These are phyloP conservation scores for Colletotrichum nymphaeae DNA, from an alignment of 2,329 filamentous ascomycete species.

Conservation along the genomic window DNA sequence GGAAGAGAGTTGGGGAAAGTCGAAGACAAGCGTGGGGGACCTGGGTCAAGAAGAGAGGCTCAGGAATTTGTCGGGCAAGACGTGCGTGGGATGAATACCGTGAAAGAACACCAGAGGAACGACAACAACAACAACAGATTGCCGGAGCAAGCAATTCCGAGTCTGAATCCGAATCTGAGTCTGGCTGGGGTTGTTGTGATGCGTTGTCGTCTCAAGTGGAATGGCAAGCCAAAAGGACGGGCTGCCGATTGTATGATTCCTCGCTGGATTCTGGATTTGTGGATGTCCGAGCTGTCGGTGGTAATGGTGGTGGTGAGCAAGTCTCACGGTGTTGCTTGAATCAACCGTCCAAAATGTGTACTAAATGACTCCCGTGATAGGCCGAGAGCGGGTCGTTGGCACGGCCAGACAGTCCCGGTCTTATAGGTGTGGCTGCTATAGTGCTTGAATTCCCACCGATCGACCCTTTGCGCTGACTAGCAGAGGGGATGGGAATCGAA, in stretches of 20 bases:
- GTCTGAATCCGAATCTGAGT: neutral
- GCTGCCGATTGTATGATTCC: neutral
- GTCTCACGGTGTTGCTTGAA: conserved; percentile 1
- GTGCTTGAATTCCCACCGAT: conserved; percentile 8
- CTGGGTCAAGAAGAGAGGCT: conserved; percentile 20
- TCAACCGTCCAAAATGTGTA: conserved; percentile 5
- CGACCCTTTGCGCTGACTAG: conserved; percentile 11
- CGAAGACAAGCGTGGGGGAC: conserved; percentile 26
- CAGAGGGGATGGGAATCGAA: neutral
- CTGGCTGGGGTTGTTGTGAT: neutral
- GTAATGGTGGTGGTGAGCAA: conserved; percentile 2
- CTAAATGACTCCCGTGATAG: conserved; percentile 24
- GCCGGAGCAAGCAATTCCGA: neutral
- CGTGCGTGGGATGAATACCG: conserved; percentile 21
- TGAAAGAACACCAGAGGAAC: neutral
- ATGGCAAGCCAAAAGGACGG: conserved; percentile 1
- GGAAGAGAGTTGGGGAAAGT: conserved; percentile 4
- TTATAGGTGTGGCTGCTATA: conserved; percentile 28
- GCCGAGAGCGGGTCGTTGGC: conserved; percentile 12
- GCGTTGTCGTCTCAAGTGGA: neutral
- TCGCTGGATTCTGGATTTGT: neutral
- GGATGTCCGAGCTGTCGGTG: conserved; percentile 17
- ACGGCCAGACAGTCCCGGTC: conserved; percentile 25
- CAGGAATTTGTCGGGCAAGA: conserved; percentile 25
- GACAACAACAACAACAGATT: neutral